Conservation (phyloP, 306 rosid genomes). For the Mimosa bimucronata region DNA sequence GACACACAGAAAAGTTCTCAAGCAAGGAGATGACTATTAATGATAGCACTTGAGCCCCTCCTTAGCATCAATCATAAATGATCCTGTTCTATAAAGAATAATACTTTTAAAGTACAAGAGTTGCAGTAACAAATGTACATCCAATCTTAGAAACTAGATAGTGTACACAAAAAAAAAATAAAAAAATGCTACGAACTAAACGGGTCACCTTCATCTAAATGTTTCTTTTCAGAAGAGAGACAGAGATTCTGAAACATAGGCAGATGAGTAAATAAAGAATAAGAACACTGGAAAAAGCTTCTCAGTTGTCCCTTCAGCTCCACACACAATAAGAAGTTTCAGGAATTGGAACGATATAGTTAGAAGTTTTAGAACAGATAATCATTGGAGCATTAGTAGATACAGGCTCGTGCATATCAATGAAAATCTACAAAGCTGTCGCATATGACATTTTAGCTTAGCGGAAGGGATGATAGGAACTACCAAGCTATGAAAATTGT, state of each 20-base stretch:
- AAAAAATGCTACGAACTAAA: not conserved
- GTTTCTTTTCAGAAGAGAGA: not conserved
- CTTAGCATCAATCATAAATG: not conserved
- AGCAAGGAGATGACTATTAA: not conserved
- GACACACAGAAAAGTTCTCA: not conserved
- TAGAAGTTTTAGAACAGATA: conserved; percentile 31
- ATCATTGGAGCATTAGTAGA: conserved; percentile 54
- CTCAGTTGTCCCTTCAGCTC: conserved; percentile 49
- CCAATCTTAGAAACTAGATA: not conserved
- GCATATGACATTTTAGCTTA: not conserved
- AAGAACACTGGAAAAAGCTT: conserved; percentile 39
- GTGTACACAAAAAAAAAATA: not conserved
- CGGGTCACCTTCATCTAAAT: not conserved
- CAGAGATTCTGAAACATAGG: not conserved
- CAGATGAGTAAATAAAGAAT: not conserved
- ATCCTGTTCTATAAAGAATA: not conserved
- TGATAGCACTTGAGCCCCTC: not conserved
- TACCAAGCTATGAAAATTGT: not conserved
- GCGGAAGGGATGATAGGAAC: not conserved
- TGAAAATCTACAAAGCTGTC: not conserved
- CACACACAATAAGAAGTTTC: conserved; percentile 22
- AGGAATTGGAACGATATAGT: conserved; percentile 7
- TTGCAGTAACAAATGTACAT: not conserved
- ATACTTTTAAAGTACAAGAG: not conserved
- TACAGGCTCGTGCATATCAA: conserved; percentile 21